phyloP scores from a whole-genome alignment of 371 early-diverging fungal species.

The Smittium culicis region DNA sequence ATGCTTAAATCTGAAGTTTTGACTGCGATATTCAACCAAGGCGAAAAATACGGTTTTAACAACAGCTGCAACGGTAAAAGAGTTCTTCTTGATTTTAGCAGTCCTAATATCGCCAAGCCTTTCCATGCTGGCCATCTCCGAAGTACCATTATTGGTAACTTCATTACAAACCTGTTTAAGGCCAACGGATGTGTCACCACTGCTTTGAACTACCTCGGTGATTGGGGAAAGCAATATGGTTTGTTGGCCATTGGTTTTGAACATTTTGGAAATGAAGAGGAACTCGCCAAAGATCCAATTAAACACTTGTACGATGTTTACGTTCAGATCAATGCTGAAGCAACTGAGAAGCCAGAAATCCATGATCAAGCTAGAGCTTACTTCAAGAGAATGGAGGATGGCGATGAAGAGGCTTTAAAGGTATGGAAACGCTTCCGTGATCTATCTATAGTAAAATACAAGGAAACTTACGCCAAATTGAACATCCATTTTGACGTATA shows the following conservation, averaged over 20 bases:
- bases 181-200: slow-evolving; percentile 78
- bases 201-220: slow-evolving; percentile 97
- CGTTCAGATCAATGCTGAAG: slow-evolving; percentile 78
- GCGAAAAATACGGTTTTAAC: slow-evolving; percentile 51
- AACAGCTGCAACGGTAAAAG: slow-evolving; percentile 46
- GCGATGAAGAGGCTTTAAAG: slow-evolving; percentile 66
- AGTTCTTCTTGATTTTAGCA: slow-evolving; percentile 85
- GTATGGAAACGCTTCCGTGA: slow-evolving; percentile 92
- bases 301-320: slow-evolving; percentile 92
- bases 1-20: slow-evolving; percentile 40
- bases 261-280: slow-evolving; percentile 65
- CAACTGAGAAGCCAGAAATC: slow-evolving; percentile 50
- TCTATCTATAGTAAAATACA: slow-evolving; percentile 89
- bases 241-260: slow-evolving; percentile 89
- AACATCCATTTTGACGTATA: slow-evolving; percentile 94
- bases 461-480: slow-evolving; percentile 81
- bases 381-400: slow-evolving; percentile 96
- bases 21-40: slow-evolving; percentile 33
- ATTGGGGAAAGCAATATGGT: slow-evolving; percentile 99
- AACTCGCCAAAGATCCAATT: slow-evolving; percentile 76
- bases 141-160: slow-evolving; percentile 96
- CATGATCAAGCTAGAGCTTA: slow-evolving; percentile 89
- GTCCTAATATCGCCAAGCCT: slow-evolving; percentile 99
- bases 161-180: slow-evolving; percentile 68
- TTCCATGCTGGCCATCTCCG: slow-evolving; percentile 99